A percentile compares a stretch with the other conserved stretches of the same genome.
These are phyloP conservation scores for Kodamaea nitidulidarum DNA, from an alignment of 805 yeast species.

Conservation along the genomic window DNA sequence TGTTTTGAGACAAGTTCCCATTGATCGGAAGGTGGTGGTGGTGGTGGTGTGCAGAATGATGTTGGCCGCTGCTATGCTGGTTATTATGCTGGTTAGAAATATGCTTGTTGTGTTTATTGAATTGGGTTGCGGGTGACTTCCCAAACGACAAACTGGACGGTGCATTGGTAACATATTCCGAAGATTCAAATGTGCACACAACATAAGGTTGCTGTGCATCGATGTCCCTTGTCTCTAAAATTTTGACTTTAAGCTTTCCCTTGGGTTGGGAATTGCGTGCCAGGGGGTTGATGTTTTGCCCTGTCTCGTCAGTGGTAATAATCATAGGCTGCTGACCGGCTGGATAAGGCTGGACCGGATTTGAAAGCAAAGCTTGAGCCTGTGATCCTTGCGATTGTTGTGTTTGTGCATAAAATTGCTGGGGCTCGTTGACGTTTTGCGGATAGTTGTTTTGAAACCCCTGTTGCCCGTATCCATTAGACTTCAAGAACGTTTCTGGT, in stretches of 20 bases:
- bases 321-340: conserved; percentile 23
- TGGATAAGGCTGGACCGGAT: conserved; percentile 10
- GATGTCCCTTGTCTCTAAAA: conserved; percentile 74
- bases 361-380: conserved; percentile 7
- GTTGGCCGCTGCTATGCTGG: conserved; percentile 8
- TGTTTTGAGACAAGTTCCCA: conserved; percentile 13
- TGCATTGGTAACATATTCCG: conserved; percentile 83
- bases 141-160: conserved; percentile 47
- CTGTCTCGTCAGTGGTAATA: conserved; percentile 41
- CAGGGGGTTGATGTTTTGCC: conserved; percentile 27
- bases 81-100: conserved; percentile 10
- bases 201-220: conserved; percentile 74
- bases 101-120: conserved; percentile 11
- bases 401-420: conserved; percentile 8
- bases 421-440: conserved; percentile 7
- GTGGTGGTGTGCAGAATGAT: conserved; percentile 9
- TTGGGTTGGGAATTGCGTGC: conserved; percentile 47
- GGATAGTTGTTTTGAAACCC: conserved; percentile 5
- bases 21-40: conserved; percentile 13
- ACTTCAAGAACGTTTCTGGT: conserved; percentile 21
- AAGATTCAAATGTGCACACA: conserved; percentile 86
- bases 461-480: conserved; percentile 11
- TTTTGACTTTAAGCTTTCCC: conserved; percentile 79
- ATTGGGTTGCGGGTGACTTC: conserved; percentile 21
- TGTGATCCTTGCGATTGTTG: conserved; percentile 11